These are phyloP conservation scores for Bipolaris zeicola DNA, from an alignment of 2,329 filamentous ascomycete genomes.

Conservation along the genomic window DNA sequence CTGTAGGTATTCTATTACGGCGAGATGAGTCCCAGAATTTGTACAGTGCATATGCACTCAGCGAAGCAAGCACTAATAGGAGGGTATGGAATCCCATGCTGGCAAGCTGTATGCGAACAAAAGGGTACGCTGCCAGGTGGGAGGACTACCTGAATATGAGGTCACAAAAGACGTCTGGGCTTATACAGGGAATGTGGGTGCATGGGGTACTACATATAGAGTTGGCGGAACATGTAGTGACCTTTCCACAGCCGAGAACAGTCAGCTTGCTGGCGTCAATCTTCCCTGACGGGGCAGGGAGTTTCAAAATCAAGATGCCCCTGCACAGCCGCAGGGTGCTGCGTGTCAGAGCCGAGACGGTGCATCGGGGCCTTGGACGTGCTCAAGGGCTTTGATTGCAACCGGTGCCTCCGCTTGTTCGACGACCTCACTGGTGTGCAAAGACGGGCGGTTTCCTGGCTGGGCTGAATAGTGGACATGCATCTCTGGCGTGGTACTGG, in stretches of 20 bases:
- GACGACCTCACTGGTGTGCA: conserved; percentile 19
- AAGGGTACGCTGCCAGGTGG: conserved; percentile 6
- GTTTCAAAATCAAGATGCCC: conserved; percentile 31
- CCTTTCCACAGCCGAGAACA: conserved; percentile 18
- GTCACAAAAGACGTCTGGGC: conserved; percentile 16
- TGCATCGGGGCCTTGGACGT: conserved; percentile 25
- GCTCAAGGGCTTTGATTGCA: conserved; percentile 10
- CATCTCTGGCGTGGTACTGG: conserved; percentile 9
- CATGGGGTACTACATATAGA: conserved; percentile 38
- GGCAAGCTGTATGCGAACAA: conserved; percentile 13
- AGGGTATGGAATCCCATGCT: conserved; percentile 43
- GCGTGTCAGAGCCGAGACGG: conserved; percentile 26
- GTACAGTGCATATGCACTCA: conserved; percentile 38
- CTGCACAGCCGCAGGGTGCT: conserved; percentile 22
- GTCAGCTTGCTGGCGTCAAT: conserved; percentile 21
- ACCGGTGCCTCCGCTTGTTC: conserved; percentile 19
- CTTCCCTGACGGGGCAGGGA: conserved; percentile 17
- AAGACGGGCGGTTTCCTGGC: conserved; percentile 8
- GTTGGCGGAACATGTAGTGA: conserved; percentile 23
- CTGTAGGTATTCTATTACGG: conserved; percentile 37
- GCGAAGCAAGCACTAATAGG: conserved; percentile 27
- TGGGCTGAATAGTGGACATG: conserved; percentile 12
- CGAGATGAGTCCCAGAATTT: conserved; percentile 35
- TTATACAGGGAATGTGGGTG: conserved; percentile 16
- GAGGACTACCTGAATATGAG: conserved; percentile 13